Conservation (phyloP, 2,329 filamentous ascomycete species). For the Sclerotinia subarctica region DNA sequence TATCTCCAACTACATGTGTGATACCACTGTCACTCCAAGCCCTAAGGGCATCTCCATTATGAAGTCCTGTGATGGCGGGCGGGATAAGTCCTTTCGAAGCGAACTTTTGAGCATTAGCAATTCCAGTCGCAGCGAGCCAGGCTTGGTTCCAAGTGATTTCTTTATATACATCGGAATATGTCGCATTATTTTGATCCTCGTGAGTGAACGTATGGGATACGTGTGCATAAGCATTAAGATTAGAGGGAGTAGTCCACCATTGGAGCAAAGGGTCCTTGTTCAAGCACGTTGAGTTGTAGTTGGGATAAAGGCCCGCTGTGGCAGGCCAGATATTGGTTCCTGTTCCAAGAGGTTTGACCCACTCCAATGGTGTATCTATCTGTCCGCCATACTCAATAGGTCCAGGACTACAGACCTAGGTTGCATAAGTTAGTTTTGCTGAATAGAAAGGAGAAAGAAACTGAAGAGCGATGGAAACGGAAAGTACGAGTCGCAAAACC, state of each 20-base stretch:
- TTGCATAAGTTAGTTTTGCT: background rate
- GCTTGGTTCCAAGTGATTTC: constrained; percentile 60
- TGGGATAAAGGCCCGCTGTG: constrained; percentile 30
- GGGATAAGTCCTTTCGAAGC: constrained; percentile 57
- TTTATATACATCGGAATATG: constrained; percentile 53
- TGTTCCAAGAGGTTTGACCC: constrained; percentile 47
- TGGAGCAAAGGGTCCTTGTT: constrained; percentile 48
- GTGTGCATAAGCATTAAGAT: constrained; percentile 53
- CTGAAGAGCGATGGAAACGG: background rate
- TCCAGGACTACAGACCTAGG: constrained; percentile 27
- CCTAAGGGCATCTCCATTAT: constrained; percentile 60
- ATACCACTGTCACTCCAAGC: constrained; percentile 61
- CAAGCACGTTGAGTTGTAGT: constrained; percentile 42
- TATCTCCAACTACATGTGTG: constrained; percentile 59
- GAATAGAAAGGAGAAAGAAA: background rate
- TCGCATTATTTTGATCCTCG: constrained; percentile 56
- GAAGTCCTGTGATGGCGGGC: constrained; percentile 60
- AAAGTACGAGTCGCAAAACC: background rate
- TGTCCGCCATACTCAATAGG: constrained; percentile 47
- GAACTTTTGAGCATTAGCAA: constrained; percentile 47
- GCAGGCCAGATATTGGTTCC: constrained; percentile 50
- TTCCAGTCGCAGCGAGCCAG: constrained; percentile 54
- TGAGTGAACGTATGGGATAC: constrained; percentile 64
- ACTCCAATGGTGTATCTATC: constrained; percentile 47
- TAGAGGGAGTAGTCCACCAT: constrained; percentile 52